phyloP scores from a whole-genome alignment of 2,329 filamentous ascomycete genomes.

The Beauveria pseudobassiana region DNA sequence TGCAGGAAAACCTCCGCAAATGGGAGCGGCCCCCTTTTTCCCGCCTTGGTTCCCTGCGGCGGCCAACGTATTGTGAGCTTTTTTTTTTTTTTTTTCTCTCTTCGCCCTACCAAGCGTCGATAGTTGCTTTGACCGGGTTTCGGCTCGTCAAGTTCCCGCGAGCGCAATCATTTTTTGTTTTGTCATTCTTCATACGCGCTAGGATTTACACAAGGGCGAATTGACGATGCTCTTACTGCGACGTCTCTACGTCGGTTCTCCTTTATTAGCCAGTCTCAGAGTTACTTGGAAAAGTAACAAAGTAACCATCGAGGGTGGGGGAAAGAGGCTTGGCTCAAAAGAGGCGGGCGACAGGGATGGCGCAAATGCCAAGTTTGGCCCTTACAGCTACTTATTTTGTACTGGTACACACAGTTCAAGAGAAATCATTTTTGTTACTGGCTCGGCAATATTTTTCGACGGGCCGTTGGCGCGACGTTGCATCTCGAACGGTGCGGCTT shows the following conservation, averaged over 20 bases:
- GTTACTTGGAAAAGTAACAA: not conserved
- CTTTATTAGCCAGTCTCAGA: not conserved
- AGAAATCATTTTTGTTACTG: not conserved
- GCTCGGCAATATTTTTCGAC: not conserved
- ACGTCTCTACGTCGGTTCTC: not conserved
- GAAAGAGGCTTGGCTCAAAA: not conserved
- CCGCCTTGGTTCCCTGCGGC: not conserved
- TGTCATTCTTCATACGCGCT: too few relatives aligned
- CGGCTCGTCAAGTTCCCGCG: too few relatives aligned
- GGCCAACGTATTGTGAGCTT: too few relatives aligned
- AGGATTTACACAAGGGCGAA: too few relatives aligned
- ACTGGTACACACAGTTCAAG: not conserved
- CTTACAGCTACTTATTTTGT: not conserved
- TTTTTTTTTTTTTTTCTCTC: too few relatives aligned
- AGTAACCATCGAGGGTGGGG: not conserved
- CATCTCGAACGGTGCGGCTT: not conserved
- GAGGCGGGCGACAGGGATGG: not conserved
- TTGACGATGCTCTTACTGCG: too few relatives aligned
- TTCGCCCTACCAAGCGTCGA: too few relatives aligned
- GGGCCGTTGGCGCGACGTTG: constrained; percentile 11
- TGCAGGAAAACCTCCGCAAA: not conserved
- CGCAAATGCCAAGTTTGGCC: not conserved
- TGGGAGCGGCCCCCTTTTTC: not conserved
- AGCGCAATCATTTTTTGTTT: too few relatives aligned
- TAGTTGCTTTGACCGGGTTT: too few relatives aligned